Evolutionary conservation across 495 filamentous ascomycete species (phyloP).

Genomic region (Parmelia sp.): DNA sequence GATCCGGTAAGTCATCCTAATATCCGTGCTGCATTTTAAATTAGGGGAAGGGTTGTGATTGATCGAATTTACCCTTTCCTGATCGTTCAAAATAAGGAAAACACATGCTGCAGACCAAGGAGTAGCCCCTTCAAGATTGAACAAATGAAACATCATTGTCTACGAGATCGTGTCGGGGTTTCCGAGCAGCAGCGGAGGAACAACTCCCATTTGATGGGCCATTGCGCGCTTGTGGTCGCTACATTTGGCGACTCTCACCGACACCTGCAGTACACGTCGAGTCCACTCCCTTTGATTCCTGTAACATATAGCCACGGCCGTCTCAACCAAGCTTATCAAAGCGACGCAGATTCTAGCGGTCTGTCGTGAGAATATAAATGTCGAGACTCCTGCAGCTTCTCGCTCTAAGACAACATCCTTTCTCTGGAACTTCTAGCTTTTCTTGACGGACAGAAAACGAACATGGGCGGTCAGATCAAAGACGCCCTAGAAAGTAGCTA

Average conservation of each 20-base stretch:
- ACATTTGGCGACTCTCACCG: too few species aligned
- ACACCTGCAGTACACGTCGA: neutral
- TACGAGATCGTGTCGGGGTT: too few species aligned
- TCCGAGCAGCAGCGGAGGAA: too few species aligned
- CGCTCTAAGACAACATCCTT: neutral
- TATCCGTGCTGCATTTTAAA: neutral
- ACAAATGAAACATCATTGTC: too few species aligned
- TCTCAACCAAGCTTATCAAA: neutral
- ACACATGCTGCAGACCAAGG: too few species aligned
- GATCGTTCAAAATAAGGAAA: neutral
- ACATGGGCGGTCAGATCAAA: neutral
- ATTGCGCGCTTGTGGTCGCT: too few species aligned
- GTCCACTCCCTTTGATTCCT: neutral
- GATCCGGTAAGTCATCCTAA: neutral
- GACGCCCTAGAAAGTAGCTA: neutral
- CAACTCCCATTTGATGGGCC: too few species aligned
- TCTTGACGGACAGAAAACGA: neutral
- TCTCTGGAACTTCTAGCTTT: neutral
- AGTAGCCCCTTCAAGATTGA: too few species aligned
- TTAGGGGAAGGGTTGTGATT: neutral
- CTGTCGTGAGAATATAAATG: neutral
- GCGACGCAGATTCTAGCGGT: neutral
- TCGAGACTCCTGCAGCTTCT: neutral
- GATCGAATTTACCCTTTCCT: neutral
- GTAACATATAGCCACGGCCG: neutral